Evolutionary conservation across 345 rosid species (phyloP).

Genomic region (Triadica sebifera): DNA sequence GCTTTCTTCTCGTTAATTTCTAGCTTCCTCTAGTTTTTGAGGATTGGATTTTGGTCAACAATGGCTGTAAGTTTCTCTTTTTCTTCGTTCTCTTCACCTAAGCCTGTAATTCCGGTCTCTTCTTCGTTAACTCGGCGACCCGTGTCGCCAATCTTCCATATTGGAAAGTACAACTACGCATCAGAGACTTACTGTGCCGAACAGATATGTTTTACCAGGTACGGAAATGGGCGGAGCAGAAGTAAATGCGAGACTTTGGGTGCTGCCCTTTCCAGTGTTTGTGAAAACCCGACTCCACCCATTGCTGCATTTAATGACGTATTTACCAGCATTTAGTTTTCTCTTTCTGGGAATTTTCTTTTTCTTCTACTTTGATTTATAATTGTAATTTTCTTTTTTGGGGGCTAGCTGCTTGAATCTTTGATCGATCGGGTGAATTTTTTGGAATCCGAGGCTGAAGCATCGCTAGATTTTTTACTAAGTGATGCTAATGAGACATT

Average conservation of each 20-base stretch:
- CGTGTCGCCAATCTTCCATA: not conserved
- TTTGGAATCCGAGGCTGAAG: conserved; percentile 72
- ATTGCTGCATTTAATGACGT: conserved; percentile 50
- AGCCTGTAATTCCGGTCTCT: not conserved
- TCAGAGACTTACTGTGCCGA: not conserved
- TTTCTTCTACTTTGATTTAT: not conserved
- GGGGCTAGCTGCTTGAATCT: conserved; percentile 55
- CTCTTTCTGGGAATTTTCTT: not conserved
- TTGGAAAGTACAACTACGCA: not conserved
- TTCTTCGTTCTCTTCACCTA: not conserved
- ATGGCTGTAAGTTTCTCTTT: not conserved
- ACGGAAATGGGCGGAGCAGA: not conserved
- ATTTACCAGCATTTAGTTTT: not conserved
- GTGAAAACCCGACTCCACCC: conserved; percentile 29
- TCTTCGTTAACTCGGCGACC: not conserved
- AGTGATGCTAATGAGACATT: conserved; percentile 58
- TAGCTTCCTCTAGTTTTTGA: not conserved
- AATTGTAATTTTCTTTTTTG: not conserved
- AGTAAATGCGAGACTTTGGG: not conserved
- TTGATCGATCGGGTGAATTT: conserved; percentile 65
- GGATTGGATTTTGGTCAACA: no score
- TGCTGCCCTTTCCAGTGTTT: conserved; percentile 32
- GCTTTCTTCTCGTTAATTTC: no score
- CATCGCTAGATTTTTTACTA: conserved; percentile 60
- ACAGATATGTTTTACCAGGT: not conserved